These are phyloP conservation scores for Lactarius quietus DNA, from an alignment of 768 basidiomycete genomes.

Conservation along the genomic window DNA sequence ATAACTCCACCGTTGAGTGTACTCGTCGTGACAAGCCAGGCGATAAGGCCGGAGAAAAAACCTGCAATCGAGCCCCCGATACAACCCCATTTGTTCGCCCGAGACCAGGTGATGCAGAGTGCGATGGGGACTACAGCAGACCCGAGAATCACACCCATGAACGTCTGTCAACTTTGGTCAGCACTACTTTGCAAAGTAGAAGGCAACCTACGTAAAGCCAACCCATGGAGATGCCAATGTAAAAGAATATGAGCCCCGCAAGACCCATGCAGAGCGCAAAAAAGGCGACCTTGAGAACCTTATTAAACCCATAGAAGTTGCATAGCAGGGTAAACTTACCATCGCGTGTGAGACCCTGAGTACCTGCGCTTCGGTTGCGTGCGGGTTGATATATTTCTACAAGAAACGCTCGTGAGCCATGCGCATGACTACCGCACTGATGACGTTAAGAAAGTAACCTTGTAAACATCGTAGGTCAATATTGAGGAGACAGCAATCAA, in stretches of 20 bases:
- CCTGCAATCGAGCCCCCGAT: constrained; percentile 70
- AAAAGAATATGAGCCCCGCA: constrained; percentile 83
- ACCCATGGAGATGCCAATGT: constrained; percentile 89
- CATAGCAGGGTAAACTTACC: constrained; percentile 36
- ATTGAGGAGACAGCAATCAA: constrained; percentile 86
- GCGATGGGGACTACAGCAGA: constrained; percentile 87
- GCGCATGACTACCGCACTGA: background rate
- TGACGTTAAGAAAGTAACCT: constrained; percentile 38
- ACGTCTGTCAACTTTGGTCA: constrained; percentile 47
- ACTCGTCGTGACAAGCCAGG: constrained; percentile 83
- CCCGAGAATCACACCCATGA: constrained; percentile 86
- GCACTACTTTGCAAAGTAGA: background rate
- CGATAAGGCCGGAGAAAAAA: constrained; percentile 63
- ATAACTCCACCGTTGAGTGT: constrained; percentile 65
- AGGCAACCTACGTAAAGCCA: constrained; percentile 79
- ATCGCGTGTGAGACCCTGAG: constrained; percentile 64
- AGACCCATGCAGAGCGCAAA: constrained; percentile 78
- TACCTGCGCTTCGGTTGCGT: constrained; percentile 71
- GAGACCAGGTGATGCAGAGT: constrained; percentile 77
- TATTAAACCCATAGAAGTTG: background rate
- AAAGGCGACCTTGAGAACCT: constrained; percentile 47
- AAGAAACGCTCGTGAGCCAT: background rate
- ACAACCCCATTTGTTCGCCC: constrained; percentile 84
- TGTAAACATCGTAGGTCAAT: constrained; percentile 83
- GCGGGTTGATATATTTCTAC: constrained; percentile 75